A percentile compares a stretch with the other conserved stretches of the same genome.
Conservation (phyloP, 2,329 filamentous ascomycete genomes). For the Epicoccum nigrum region DNA sequence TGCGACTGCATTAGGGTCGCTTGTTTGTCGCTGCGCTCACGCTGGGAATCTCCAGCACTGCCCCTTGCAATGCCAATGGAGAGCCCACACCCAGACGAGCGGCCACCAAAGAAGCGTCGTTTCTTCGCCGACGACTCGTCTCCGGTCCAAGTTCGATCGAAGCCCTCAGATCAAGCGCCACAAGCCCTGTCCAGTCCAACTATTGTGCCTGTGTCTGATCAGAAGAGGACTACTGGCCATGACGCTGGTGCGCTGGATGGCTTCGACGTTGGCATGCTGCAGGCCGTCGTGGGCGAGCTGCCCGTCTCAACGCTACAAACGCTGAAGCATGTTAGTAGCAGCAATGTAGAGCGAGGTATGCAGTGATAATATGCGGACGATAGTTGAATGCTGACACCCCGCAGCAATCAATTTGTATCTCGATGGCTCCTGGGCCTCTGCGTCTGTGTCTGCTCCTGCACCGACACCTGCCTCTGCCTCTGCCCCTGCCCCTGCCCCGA, state of each 20-base stretch:
- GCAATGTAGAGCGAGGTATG: slow-evolving; percentile 60
- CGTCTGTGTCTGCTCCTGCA: slow-evolving; percentile 16
- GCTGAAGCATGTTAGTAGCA: slow-evolving; percentile 58
- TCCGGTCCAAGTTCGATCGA: slow-evolving; percentile 23
- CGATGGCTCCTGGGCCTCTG: slow-evolving; percentile 65
- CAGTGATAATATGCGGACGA: not conserved
- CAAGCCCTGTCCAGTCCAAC: slow-evolving; percentile 29
- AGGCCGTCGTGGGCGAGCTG: slow-evolving; percentile 64
- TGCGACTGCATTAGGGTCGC: not conserved
- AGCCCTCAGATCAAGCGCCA: slow-evolving; percentile 36
- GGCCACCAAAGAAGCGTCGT: slow-evolving; percentile 66
- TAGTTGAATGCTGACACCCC: slow-evolving; percentile 11
- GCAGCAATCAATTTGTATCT: slow-evolving; percentile 68
- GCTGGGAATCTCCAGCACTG: not conserved
- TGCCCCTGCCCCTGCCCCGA: slow-evolving; percentile 12
- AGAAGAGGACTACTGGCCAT: slow-evolving; percentile 15
- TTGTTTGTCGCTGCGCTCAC: too few species aligned
- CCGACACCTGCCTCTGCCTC: slow-evolving; percentile 31
- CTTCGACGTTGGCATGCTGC: slow-evolving; percentile 63
- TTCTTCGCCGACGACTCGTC: slow-evolving; percentile 64
- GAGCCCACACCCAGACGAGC: slow-evolving; percentile 55
- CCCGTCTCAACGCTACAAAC: slow-evolving; percentile 52
- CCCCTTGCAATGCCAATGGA: slow-evolving; percentile 37
- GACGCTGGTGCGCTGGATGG: slow-evolving; percentile 31
- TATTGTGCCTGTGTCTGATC: slow-evolving; percentile 6